phyloP scores from a whole-genome alignment of 192 early-diverging fungal species.

The Umbelopsis isabellina region DNA sequence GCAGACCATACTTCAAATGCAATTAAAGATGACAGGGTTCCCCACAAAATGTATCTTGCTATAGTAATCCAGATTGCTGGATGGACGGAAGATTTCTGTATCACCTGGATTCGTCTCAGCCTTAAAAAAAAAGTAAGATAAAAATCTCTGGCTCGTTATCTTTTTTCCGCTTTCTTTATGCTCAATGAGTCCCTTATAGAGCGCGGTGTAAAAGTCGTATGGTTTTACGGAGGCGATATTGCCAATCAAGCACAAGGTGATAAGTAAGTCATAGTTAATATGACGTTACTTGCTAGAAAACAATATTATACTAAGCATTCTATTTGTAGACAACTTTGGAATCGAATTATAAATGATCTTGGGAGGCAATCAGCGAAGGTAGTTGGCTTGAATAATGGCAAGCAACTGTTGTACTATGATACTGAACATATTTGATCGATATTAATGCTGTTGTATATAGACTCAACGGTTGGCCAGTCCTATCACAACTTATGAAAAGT shows the following conservation, averaged over 20 bases:
- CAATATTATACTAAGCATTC: too few relatives aligned
- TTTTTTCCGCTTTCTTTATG: constrained; percentile 19
- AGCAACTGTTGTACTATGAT: neutral
- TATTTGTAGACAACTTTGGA: neutral
- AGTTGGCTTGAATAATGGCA: neutral
- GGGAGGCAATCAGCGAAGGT: constrained; percentile 3
- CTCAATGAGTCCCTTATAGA: neutral
- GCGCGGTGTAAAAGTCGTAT: neutral
- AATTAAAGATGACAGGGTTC: too few relatives aligned
- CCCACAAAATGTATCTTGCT: too few relatives aligned
- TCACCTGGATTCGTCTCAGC: too few relatives aligned
- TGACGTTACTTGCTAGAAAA: neutral
- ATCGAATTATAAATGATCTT: neutral
- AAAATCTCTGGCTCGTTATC: too few relatives aligned
- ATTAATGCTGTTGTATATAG: neutral
- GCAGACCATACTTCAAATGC: too few relatives aligned
- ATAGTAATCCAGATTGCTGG: too few relatives aligned
- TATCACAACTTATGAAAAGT: neutral
- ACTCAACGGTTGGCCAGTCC: neutral
- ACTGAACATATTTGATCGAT: neutral
- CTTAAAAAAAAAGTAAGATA: too few relatives aligned
- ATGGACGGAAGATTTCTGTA: neutral
- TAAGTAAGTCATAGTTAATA: neutral
- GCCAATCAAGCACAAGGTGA: neutral
- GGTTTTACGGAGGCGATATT: neutral